phyloP scores from a whole-genome alignment of 2,329 filamentous ascomycete species.

The Tricladium varicosporioides region DNA sequence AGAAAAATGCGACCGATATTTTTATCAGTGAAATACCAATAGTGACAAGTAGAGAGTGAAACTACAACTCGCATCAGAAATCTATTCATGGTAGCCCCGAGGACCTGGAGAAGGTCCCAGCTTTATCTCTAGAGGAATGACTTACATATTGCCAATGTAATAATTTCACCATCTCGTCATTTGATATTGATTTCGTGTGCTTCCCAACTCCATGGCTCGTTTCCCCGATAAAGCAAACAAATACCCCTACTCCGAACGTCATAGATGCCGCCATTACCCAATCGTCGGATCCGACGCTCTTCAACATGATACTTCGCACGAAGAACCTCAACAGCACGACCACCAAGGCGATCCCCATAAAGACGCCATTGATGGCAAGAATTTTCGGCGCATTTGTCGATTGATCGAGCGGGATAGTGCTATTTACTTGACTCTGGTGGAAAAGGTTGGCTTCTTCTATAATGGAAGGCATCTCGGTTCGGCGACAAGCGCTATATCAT shows the following conservation, averaged over 20 bases:
- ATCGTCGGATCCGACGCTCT: constrained; percentile 46
- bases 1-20: constrained; percentile 45
- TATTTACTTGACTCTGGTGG: too few relatives aligned
- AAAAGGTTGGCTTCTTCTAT: too few relatives aligned
- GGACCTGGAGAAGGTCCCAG: too few relatives aligned
- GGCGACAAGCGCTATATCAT: too few relatives aligned
- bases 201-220: constrained; percentile 44
- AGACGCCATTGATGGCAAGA: constrained; percentile 38
- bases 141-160: constrained; percentile 38
- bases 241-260: constrained; percentile 18
- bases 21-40: constrained; percentile 44
- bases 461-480: too few relatives aligned
- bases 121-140: background rate
- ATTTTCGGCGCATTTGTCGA: constrained; percentile 37
- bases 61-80: constrained; percentile 9
- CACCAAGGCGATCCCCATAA: constrained; percentile 36
- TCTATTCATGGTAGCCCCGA: too few relatives aligned
- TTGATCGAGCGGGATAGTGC: too few relatives aligned
- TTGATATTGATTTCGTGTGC: constrained; percentile 36
- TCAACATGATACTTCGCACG: constrained; percentile 44
- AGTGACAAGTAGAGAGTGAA: constrained; percentile 43
- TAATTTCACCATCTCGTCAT: constrained; percentile 33
- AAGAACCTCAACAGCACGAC: constrained; percentile 40
- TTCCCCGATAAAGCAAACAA: constrained; percentile 35
- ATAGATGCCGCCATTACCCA: constrained; percentile 42